These are phyloP conservation scores for Massarina eburnea DNA, from an alignment of 2,329 filamentous ascomycete species.

Conservation along the genomic window DNA sequence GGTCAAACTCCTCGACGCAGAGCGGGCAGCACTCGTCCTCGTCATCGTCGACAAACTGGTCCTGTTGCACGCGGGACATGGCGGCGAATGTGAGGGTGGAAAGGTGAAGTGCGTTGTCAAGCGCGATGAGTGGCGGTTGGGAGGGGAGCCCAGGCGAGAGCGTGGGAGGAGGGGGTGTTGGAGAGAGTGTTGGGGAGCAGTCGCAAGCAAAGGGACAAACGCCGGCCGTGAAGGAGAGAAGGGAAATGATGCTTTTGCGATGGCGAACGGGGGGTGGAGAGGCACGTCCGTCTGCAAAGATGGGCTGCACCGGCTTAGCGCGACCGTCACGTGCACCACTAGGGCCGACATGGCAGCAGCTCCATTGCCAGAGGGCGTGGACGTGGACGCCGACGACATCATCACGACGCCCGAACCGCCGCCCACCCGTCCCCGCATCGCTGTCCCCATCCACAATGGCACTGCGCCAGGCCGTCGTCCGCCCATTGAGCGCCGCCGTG, in stretches of 20 bases:
- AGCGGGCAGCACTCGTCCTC: slow-evolving; percentile 72
- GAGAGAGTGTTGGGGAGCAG: background rate
- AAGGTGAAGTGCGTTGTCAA: slow-evolving; percentile 19
- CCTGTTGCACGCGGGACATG: slow-evolving; percentile 54
- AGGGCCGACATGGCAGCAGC: background rate
- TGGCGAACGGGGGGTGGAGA: slow-evolving; percentile 28
- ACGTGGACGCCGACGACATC: slow-evolving; percentile 26
- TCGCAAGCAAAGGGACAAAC: slow-evolving; percentile 13
- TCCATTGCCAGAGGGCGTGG: background rate
- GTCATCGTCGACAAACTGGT: slow-evolving; percentile 58
- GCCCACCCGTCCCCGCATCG: slow-evolving; percentile 23
- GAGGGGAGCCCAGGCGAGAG: background rate
- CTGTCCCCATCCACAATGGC: slow-evolving; percentile 39
- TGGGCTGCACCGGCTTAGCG: slow-evolving; percentile 10
- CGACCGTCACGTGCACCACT: slow-evolving; percentile 8
- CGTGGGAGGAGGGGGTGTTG: background rate
- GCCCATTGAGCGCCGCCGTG: slow-evolving; percentile 41
- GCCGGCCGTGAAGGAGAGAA: slow-evolving; percentile 30
- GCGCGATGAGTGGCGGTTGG: slow-evolving; percentile 30
- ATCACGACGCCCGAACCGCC: slow-evolving; percentile 21
- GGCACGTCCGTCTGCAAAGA: slow-evolving; percentile 11
- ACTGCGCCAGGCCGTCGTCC: slow-evolving; percentile 42
- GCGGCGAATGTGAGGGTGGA: slow-evolving; percentile 15
- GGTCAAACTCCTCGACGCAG: slow-evolving; percentile 98
- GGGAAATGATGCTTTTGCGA: slow-evolving; percentile 27